Base-by-base conservation (phyloP, 1,139 yeast species). In the Kodamaea anthophila region DNA sequence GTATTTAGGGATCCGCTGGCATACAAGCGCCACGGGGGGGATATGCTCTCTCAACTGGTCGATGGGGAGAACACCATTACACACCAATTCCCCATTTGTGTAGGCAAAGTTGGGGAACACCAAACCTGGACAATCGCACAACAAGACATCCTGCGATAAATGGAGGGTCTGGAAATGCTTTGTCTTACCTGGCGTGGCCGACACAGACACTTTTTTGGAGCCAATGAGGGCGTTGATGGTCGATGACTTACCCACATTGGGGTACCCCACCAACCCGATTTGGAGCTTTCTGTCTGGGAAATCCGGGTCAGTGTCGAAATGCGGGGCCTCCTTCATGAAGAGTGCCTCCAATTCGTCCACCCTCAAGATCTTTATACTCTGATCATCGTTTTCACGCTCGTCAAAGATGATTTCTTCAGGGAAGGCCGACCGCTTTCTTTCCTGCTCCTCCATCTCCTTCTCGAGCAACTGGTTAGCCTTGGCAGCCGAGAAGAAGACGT, bases 51-150 rank as follows among this genome's bases (percentile, higher is more conserved):
- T 75, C 39, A 93, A 70, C 59, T 93, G 98, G 61, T 93, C 98
- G 47, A 93, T 91, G 13, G 99, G 98, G 36, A 93, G 69, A 8
- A 93, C 96, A 70, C 99, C 99, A 51, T 87, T 86, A 64, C 97
- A 87, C 0, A 93, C 98, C 47, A 93, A 73, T 49, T 93, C 99
- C 44, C 95, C 97, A 49, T 88, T 87, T 15, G 96, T 85, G 53
- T 84, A 84, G 12, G 98, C 97, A 55, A 91, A 93, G 51, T 91
- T 93, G 20, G 99, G 98, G 66, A 93, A 93, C 13, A 93, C 99
- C 42, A 93, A 70, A 70, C 99, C 99, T 2, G 99, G 99, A 69
- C 99, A 93, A 70, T 93, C 99, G 60, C 98, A 91, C 32, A 93
- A 68, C 43, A 86, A 70, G 6, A 91, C 94, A 26, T 81, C 70